A percentile compares a stretch with the other conserved stretches of the same genome.
Conservation (phyloP, 768 basidiomycete species). For the Mycena indigotica region DNA sequence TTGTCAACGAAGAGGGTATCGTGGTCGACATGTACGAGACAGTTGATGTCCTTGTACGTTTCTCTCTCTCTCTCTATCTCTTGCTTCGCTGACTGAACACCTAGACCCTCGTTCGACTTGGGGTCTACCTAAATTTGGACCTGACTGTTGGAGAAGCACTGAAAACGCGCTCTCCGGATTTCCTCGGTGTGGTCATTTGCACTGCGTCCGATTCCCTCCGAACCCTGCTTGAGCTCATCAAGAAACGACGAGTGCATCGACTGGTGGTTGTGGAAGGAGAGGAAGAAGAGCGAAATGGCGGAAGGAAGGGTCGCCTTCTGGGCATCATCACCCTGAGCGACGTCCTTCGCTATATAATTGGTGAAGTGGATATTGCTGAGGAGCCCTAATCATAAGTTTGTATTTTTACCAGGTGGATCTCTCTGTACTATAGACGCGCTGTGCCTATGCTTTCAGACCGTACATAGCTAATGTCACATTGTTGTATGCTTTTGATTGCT, state of each 20-base stretch:
- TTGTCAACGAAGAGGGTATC: slow-evolving; percentile 88
- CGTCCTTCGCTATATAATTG: slow-evolving; percentile 82
- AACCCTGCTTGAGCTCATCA: slow-evolving; percentile 87
- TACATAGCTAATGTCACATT: not conserved
- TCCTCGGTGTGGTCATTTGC: slow-evolving; percentile 96
- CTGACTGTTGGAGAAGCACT: slow-evolving; percentile 91
- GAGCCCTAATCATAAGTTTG: slow-evolving; percentile 16
- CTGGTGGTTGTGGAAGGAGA: slow-evolving; percentile 95
- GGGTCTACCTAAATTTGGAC: slow-evolving; percentile 95
- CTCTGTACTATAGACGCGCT: slow-evolving; percentile 4
- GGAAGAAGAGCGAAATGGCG: slow-evolving; percentile 78
- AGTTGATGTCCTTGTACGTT: slow-evolving; percentile 93
- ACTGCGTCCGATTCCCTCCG: slow-evolving; percentile 90
- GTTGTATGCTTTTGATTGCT: slow-evolving; percentile 36
- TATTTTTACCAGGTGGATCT: slow-evolving; percentile 15
- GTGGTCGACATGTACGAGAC: slow-evolving; percentile 98
- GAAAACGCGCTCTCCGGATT: slow-evolving; percentile 89
- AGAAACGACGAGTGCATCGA: slow-evolving; percentile 91
- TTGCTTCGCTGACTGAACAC: too few relatives aligned
- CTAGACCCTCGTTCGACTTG: slow-evolving; percentile 91
- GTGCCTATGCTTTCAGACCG: slow-evolving; percentile 19
- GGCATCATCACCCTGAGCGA: slow-evolving; percentile 90
- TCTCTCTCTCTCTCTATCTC: slow-evolving; percentile 12
- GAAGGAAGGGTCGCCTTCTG: slow-evolving; percentile 79
- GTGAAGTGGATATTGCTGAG: slow-evolving; percentile 57